Base-by-base conservation (phyloP, 495 filamentous ascomycete genomes). In the Penicillium mononematosum region DNA sequence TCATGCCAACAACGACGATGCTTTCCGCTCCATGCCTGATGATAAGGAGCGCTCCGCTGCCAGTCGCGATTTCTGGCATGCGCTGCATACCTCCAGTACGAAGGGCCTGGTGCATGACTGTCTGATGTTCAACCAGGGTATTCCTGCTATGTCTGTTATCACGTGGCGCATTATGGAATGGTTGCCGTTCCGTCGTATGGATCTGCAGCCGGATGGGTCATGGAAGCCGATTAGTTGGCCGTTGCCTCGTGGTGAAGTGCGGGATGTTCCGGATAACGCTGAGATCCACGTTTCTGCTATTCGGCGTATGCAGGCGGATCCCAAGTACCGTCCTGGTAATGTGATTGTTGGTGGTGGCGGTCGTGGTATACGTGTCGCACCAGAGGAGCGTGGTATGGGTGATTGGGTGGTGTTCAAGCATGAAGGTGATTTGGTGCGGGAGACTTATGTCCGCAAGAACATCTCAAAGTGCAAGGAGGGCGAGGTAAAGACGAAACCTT, bases 171-270 rank as follows among this genome's bases (percentile, higher is more conserved):
- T 91, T 31, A 93, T 94, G 89, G 89, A 95, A 64, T 92, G 86
- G 63, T 74, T 95, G 14, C 90, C 91, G 0, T 93, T 94, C 74
- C 83, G 89, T 1, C 81, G 91, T 9, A 91, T 95, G 88, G 90
- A 93, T 64, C 66, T 94, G 19, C 80, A 83, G 48, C 53, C 76
- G 3, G 86, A 93, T 57, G 90, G 89, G 1, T 82, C 83, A 0
- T 95, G 91, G 91, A 87, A 88, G 61, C 85, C 88, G 0, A 93
- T 95, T 56, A 72, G 83, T 20, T 92, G 89, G 85, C 91, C 91
- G 0, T 69, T 94, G 5, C 90, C 91, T 0, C 82, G 83, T 45
- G 91, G 91, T 24, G 91, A 94, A 66, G 84, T 88, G 5, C 82
- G 91, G 2, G 91, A 95, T 66, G 89, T 96, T 12, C 91, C 91